Percentiles rank a stretch among this genome's conserved stretches.
Conservation (phyloP, 192 early-diverging fungal species). For the Spinellus fusiger region DNA sequence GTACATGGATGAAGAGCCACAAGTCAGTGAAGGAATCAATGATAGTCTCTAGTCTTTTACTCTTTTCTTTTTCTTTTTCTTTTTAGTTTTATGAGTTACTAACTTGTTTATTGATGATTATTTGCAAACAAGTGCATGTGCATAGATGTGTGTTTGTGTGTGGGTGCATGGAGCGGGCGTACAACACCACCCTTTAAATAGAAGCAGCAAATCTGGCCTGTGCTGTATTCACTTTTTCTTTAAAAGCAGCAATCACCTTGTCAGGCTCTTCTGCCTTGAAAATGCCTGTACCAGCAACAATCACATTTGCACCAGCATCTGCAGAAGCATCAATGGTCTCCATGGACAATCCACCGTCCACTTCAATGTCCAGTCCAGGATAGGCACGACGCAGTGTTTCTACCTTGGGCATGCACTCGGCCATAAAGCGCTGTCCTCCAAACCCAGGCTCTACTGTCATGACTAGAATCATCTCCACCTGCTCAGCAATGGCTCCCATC, state of each 20-base stretch:
- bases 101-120: too few relatives aligned
- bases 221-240: slow-evolving; percentile 47
- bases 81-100: neutral
- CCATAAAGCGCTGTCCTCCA: slow-evolving; percentile 94
- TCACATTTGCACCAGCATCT: slow-evolving; percentile 92
- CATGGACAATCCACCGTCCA: slow-evolving; percentile 85
- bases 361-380: slow-evolving; percentile 89
- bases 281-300: slow-evolving; percentile 90
- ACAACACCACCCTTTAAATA: too few relatives aligned
- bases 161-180: too few relatives aligned
- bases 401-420: slow-evolving; percentile 81
- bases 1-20: too few relatives aligned
- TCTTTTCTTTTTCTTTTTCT: slow-evolving; percentile 1
- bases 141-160: too few relatives aligned
- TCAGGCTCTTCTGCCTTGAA: slow-evolving; percentile 72
- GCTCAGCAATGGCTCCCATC: slow-evolving; percentile 45
- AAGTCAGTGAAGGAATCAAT: neutral
- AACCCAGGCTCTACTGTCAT: slow-evolving; percentile 99
- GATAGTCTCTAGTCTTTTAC: neutral
- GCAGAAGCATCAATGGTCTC: slow-evolving; percentile 85
- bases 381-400: slow-evolving; percentile 62
- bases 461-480: slow-evolving; percentile 84
- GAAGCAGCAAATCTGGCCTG: slow-evolving; percentile 24
- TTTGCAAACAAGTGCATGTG: too few relatives aligned
- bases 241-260: slow-evolving; percentile 63